These are phyloP conservation scores for Talaromyces islandicus DNA, from an alignment of 2,329 filamentous ascomycete genomes.

Conservation along the genomic window DNA sequence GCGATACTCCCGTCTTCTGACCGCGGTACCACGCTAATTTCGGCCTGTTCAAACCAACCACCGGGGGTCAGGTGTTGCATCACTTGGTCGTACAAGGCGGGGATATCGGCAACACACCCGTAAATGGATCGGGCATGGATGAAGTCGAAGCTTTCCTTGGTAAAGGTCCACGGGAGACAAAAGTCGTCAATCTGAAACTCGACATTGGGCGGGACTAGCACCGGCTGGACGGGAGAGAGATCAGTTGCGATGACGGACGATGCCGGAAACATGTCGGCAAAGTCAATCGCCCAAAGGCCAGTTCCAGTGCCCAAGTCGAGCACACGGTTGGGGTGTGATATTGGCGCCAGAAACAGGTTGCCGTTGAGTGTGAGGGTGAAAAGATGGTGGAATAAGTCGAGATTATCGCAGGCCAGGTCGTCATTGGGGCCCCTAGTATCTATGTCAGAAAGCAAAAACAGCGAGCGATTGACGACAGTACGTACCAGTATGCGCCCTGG, in stretches of 20 bases:
- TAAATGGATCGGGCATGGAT: slow-evolving; percentile 16
- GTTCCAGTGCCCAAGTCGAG: slow-evolving; percentile 7
- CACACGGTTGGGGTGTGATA: neutral
- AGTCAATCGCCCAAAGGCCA: slow-evolving; percentile 6
- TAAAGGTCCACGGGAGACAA: slow-evolving; percentile 16
- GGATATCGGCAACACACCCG: slow-evolving; percentile 14
- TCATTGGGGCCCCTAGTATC: slow-evolving; percentile 1
- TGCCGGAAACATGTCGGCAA: neutral
- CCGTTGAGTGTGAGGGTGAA: slow-evolving; percentile 1
- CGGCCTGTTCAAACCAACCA: slow-evolving; percentile 38
- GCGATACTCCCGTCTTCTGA: slow-evolving; percentile 1
- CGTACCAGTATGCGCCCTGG: slow-evolving; percentile 7
- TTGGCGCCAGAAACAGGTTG: slow-evolving; percentile 2
- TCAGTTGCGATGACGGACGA: neutral
- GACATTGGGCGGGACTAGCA: slow-evolving; percentile 17
- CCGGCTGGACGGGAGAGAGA: slow-evolving; percentile 2
- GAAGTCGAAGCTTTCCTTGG: slow-evolving; percentile 16
- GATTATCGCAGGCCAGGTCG: slow-evolving; percentile 1
- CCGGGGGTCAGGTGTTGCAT: slow-evolving; percentile 37
- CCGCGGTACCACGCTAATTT: neutral
- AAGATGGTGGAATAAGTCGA: slow-evolving; percentile 4
- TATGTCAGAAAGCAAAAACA: neutral
- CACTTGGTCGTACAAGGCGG: slow-evolving; percentile 11
- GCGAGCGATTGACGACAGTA: neutral
- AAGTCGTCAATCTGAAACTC: slow-evolving; percentile 18